These are phyloP conservation scores for Podospora pseudopauciseta DNA, from an alignment of 495 filamentous ascomycete species.

Conservation along the genomic window DNA sequence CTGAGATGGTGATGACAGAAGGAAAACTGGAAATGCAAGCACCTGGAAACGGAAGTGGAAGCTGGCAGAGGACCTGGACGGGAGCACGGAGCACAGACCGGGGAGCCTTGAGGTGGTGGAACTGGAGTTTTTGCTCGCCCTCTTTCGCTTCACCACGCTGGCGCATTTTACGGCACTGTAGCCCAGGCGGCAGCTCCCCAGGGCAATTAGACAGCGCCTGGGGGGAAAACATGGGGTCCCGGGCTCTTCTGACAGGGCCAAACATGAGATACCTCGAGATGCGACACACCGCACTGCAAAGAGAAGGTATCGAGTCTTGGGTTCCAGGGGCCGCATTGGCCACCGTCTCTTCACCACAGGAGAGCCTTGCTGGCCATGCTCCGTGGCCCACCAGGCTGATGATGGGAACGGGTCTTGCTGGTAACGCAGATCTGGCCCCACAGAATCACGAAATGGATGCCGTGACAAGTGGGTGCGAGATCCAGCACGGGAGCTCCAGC, in stretches of 20 bases:
- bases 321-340: background rate
- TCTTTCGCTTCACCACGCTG: constrained; percentile 6
- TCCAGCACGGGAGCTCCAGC: constrained; percentile 1
- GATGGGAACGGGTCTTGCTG: constrained; percentile 2
- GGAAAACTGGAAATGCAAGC: background rate
- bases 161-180: constrained; percentile 12
- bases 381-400: background rate
- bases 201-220: background rate
- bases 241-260: background rate
- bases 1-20: background rate
- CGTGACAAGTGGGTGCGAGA: background rate
- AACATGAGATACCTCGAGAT: constrained; percentile 1
- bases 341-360: background rate
- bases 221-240: background rate
- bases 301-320: constrained; percentile 1
- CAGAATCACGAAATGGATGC: constrained; percentile 4
- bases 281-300: background rate
- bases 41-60: background rate
- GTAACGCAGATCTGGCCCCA: constrained; percentile 5
- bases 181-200: background rate
- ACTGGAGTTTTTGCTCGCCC: constrained; percentile 2
- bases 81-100: background rate
- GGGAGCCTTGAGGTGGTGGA: background rate
- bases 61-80: background rate
- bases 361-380: background rate